Percentiles rank a stretch among this genome's conserved stretches.
phyloP scores from a whole-genome alignment of 345 rosid genomes.

The Gossypium bickii region DNA sequence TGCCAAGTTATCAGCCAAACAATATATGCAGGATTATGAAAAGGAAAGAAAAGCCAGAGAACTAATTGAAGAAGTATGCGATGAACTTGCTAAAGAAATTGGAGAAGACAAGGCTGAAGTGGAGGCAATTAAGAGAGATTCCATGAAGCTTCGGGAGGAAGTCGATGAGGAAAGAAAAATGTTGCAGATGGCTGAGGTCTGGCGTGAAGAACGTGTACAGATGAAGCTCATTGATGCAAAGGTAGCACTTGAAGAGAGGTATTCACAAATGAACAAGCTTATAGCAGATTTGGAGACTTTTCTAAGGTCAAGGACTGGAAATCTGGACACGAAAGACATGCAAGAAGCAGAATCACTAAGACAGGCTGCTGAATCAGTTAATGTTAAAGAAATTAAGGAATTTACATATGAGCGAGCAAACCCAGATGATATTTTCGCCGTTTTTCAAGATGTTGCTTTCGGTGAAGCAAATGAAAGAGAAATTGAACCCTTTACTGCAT shows the following conservation, averaged over 20 bases:
- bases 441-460: slow-evolving; percentile 49
- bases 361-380: slow-evolving; percentile 41
- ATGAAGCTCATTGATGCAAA: slow-evolving; percentile 80
- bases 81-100: slow-evolving; percentile 73
- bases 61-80: slow-evolving; percentile 70
- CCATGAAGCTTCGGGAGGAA: slow-evolving; percentile 53
- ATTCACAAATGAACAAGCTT: slow-evolving; percentile 43
- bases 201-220: slow-evolving; percentile 86
- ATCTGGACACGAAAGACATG: slow-evolving; percentile 25
- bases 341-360: slow-evolving; percentile 37
- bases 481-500: slow-evolving; percentile 22
- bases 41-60: slow-evolving; percentile 60
- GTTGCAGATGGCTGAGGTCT: slow-evolving; percentile 83
- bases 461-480: slow-evolving; percentile 32
- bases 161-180: slow-evolving; percentile 70
- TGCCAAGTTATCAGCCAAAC: slow-evolving; percentile 52
- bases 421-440: slow-evolving; percentile 55
- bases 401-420: slow-evolving; percentile 49
- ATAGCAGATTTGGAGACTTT: slow-evolving; percentile 53
- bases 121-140: slow-evolving; percentile 54
- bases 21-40: slow-evolving; percentile 54
- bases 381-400: slow-evolving; percentile 46
- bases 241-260: slow-evolving; percentile 43
- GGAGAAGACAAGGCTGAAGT: slow-evolving; percentile 65
- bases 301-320: slow-evolving; percentile 31